Percentiles rank a stretch among this genome's conserved stretches.
phyloP scores from a whole-genome alignment of 176 grass and related monocot species.

The Triticum dicoccoides region DNA sequence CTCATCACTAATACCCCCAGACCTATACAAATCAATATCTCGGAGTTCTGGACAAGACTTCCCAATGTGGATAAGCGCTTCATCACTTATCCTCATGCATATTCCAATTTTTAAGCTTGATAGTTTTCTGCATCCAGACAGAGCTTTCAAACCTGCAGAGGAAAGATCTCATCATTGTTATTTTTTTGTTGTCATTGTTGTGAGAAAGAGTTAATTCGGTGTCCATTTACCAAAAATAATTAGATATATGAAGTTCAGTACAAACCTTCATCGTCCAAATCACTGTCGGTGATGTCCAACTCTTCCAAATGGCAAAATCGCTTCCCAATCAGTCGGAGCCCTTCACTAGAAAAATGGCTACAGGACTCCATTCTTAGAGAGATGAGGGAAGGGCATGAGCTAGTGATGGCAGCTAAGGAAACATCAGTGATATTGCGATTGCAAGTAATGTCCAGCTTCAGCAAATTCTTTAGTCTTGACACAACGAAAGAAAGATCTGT shows the following conservation, averaged over 20 bases:
- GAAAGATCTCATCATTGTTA: not conserved
- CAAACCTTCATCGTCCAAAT: conserved; percentile 86
- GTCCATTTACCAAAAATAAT: not conserved
- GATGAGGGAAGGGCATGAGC: conserved; percentile 63
- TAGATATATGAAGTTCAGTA: not conserved
- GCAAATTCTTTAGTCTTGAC: conserved; percentile 58
- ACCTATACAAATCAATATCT: conserved; percentile 90
- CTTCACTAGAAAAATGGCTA: conserved; percentile 45
- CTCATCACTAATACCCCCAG: conserved; percentile 59
- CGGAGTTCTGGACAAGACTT: conserved; percentile 52
- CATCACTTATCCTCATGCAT: conserved; percentile 70
- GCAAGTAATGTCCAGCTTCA: conserved; percentile 81
- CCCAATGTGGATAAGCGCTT: conserved; percentile 67
- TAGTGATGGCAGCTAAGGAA: conserved; percentile 64
- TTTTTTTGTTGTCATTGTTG: not conserved
- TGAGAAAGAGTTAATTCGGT: not conserved
- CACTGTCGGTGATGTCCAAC: conserved; percentile 76
- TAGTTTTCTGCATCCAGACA: conserved; percentile 59
- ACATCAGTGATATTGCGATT: conserved; percentile 71
- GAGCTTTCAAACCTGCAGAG: conserved; percentile 61
- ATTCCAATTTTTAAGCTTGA: conserved; percentile 78
- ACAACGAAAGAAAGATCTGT: conserved; percentile 56
- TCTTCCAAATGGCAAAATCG: conserved; percentile 59
- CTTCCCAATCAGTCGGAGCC: conserved; percentile 66
- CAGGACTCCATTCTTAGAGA: conserved; percentile 95